Conservation (phyloP, 495 filamentous ascomycete genomes). For the Hyaloscypha finlandica region DNA sequence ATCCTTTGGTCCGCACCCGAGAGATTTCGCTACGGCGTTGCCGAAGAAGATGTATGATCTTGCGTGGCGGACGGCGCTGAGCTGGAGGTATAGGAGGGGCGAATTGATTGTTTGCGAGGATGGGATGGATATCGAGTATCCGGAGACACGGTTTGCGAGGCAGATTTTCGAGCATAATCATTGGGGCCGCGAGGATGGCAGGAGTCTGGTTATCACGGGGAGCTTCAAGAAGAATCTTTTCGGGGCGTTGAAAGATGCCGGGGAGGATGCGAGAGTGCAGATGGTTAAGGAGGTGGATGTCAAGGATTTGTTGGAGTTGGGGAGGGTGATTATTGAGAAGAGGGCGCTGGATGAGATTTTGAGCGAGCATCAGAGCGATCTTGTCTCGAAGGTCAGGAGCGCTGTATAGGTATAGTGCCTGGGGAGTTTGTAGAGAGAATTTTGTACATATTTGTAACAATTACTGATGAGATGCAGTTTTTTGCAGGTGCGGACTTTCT, state of each 20-base stretch:
- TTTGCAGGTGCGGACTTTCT: background rate
- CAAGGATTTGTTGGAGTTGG: conserved; percentile 85
- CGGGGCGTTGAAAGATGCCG: conserved; percentile 57
- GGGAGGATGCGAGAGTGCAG: conserved; percentile 67
- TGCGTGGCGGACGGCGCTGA: conserved; percentile 93
- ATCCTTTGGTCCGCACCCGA: conserved; percentile 72
- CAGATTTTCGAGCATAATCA: conserved; percentile 67
- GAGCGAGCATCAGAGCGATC: conserved; percentile 72
- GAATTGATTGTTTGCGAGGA: conserved; percentile 84
- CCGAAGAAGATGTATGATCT: conserved; percentile 92
- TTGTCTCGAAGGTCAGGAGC: conserved; percentile 46
- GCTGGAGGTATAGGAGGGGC: conserved; percentile 82
- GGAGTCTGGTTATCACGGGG: conserved; percentile 77
- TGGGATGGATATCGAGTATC: conserved; percentile 59
- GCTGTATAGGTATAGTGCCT: conserved; percentile 23
- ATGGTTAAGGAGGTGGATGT: conserved; percentile 80
- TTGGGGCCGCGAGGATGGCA: conserved; percentile 70
- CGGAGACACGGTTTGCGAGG: conserved; percentile 58
- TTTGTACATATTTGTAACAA: conserved; percentile 26
- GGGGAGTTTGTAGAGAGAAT: conserved; percentile 15
- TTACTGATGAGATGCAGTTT: conserved; percentile 4
- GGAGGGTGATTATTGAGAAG: conserved; percentile 84
- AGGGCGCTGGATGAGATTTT: conserved; percentile 75
- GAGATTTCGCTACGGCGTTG: conserved; percentile 84
- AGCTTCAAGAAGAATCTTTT: conserved; percentile 55